Conservation (phyloP, 148 eudicot genomes). For the Rhododendron mucronatum region DNA sequence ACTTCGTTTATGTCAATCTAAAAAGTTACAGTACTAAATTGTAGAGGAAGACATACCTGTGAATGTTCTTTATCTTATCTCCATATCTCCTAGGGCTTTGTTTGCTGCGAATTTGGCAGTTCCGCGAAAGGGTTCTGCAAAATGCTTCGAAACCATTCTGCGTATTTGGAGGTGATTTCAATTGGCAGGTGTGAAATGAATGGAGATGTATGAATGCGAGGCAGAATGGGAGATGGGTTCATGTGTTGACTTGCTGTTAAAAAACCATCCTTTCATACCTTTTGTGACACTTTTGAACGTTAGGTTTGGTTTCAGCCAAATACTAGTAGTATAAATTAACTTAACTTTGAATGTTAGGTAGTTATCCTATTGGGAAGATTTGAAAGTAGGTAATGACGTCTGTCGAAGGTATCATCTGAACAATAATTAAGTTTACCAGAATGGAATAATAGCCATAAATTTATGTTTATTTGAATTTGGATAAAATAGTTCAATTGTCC, state of each 20-base stretch:
- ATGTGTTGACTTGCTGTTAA: neutral
- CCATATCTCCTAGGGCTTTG: neutral
- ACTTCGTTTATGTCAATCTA: neutral
- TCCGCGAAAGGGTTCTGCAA: neutral
- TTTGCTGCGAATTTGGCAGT: neutral
- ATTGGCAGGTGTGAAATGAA: neutral
- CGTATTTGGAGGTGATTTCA: neutral
- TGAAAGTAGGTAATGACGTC: neutral
- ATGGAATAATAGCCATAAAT: neutral
- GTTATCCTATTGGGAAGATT: neutral
- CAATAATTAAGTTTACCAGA: no score
- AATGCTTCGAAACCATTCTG: neutral
- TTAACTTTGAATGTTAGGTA: neutral
- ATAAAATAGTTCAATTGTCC: no score
- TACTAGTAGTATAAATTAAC: neutral
- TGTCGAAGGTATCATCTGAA: neutral
- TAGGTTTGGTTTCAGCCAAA: slow-evolving; percentile 1
- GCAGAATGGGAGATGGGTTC: neutral
- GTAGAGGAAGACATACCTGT: neutral
- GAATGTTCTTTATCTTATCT: neutral
- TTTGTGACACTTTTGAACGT: slow-evolving; percentile 1
- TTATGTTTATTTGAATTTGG: no score
- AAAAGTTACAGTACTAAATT: neutral
- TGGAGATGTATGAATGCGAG: neutral
- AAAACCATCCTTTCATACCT: neutral